Base-by-base conservation (phyloP, 805 yeast genomes). In the Clavispora vitiphila region DNA sequence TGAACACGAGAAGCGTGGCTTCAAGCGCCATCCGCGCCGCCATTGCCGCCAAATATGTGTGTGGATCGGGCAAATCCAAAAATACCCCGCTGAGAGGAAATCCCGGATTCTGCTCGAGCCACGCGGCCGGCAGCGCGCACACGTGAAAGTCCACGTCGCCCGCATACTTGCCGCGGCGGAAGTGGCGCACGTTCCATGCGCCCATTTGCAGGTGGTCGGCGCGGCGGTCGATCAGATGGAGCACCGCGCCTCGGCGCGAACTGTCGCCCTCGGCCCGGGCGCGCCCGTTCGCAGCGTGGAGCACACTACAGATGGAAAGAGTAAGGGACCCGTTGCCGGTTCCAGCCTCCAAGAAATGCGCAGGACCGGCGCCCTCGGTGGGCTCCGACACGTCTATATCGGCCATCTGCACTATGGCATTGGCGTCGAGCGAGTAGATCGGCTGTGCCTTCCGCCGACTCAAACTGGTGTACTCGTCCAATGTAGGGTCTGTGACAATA, bases 261-360 rank as follows among this genome's bases (percentile, higher is more conserved):
- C 5, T 14, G 20, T 38, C 34, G n/a, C 12, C 8, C 20, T 14
- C 21, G 21, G 26, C 34, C 15, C 37, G 23, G 5, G 36, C 37
- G 26, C 19, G 9, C 2, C 32, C 41, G 21, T 38, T 38, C 19
- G 41, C 41, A 5, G 37, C 41, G 32, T 38, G 41, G 26, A 38
- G 26, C n/a, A 31, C 41, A 3, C 14, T n/a, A 26, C 41, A 38
- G 18, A 32, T 32, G 15, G 41, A 31, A 4, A 38, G 32, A 11
- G 41, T 38, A 31, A 38, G 37, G 22, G 37, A 32, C 11, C 41
- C 41, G 26, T 38, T 38, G 6, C 41, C 41, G 15, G 41, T 38
- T 11, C 41, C 41, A 20, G 41, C 41, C 26, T 38, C 41, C 14
- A 38, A 21, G 18, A 14, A 38, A 16, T 26, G 31, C 18, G 14